Percentiles rank a stretch among this genome's conserved stretches.
phyloP scores from a whole-genome alignment of 805 yeast genomes.

The Metschnikowia koreensis region DNA sequence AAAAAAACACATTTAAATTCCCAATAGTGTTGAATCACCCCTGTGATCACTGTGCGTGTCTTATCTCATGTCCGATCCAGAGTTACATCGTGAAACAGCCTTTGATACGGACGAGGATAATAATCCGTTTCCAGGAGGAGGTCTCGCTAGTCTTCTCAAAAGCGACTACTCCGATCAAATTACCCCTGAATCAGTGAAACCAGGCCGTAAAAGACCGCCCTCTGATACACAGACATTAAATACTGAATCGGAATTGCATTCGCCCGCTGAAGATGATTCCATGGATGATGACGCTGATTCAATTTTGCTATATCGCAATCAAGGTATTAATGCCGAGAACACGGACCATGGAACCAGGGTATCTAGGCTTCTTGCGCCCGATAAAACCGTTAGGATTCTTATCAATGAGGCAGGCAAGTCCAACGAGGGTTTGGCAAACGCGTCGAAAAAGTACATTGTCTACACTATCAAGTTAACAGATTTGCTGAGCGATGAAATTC shows the following conservation, averaged over 20 bases:
- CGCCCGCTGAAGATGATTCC: conserved; percentile 2
- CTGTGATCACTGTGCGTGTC: background rate
- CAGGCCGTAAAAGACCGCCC: background rate
- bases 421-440: conserved; percentile 69
- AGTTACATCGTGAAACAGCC: conserved; percentile 7
- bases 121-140: conserved; percentile 34
- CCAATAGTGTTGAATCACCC: background rate
- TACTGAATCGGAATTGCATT: background rate
- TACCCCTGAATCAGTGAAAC: background rate
- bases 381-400: conserved; percentile 29
- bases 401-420: conserved; percentile 85
- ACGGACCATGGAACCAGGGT: conserved; percentile 38
- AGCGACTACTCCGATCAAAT: conserved; percentile 1
- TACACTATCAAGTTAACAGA: conserved; percentile 64
- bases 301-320: conserved; percentile 26
- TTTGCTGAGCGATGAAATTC: conserved; percentile 37
- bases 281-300: conserved; percentile 27
- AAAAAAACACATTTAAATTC: background rate
- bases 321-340: conserved; percentile 26
- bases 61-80: conserved; percentile 3
- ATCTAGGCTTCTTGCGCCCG: conserved; percentile 32
- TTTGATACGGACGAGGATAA: conserved; percentile 35
- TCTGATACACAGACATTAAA: background rate
- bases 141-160: conserved; percentile 26
- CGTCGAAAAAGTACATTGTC: conserved; percentile 63